phyloP scores from a whole-genome alignment of 306 rosid genomes.

The Vicia faba region DNA sequence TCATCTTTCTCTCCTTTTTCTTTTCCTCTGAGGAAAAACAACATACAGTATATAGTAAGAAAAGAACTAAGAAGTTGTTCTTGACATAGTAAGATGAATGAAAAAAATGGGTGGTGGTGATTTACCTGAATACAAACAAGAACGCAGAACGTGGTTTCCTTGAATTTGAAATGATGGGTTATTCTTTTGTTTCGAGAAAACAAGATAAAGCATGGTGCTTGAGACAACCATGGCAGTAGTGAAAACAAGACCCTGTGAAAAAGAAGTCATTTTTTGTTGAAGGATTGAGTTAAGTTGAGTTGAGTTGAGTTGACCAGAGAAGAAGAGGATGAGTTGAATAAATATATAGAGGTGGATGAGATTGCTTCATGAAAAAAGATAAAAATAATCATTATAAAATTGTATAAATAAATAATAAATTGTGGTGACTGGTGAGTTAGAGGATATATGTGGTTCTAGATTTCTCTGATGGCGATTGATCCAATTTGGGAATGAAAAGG shows the following conservation, averaged over 20 bases:
- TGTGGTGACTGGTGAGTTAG: not conserved
- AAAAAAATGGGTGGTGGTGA: not conserved
- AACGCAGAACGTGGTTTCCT: slow-evolving; percentile 35
- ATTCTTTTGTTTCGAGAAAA: slow-evolving; percentile 35
- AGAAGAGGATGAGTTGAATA: not conserved
- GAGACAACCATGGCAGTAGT: slow-evolving; percentile 62
- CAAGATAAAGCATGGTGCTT: slow-evolving; percentile 50
- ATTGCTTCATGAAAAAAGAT: not conserved
- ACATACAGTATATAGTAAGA: not conserved
- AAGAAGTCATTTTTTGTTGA: slow-evolving; percentile 43
- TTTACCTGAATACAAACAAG: slow-evolving; percentile 72
- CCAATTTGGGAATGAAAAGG: not conserved
- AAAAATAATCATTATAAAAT: not conserved
- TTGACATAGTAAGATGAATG: too few relatives aligned
- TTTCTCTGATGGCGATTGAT: not conserved
- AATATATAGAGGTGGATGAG: not conserved
- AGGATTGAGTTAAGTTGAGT: not conserved
- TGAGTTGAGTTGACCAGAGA: slow-evolving; percentile 27
- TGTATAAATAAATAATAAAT: not conserved
- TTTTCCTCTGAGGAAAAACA: slow-evolving; percentile 40
- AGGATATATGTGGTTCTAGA: slow-evolving; percentile 32
- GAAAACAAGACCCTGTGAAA: slow-evolving; percentile 52
- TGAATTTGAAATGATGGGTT: slow-evolving; percentile 11
- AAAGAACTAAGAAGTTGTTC: not conserved
- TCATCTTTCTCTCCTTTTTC: slow-evolving; percentile 45